Evolutionary conservation across 1,139 yeast genomes (phyloP).

Genomic region (Yamadazyma spencermartinsiae): DNA sequence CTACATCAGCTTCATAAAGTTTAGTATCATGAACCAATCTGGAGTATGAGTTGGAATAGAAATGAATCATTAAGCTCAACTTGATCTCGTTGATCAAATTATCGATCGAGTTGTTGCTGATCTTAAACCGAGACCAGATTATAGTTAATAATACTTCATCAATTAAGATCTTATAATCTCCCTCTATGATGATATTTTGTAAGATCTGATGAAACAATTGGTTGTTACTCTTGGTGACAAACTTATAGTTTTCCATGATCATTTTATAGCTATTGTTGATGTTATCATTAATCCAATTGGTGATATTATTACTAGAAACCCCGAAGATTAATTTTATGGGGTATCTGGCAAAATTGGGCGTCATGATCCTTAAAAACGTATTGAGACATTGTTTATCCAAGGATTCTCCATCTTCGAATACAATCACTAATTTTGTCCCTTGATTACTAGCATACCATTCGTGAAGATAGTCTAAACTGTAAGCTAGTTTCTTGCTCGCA

Average conservation of each 20-base stretch:
- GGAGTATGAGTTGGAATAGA: constrained; percentile 67
- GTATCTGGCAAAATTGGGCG: constrained; percentile 32
- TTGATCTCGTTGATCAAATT: constrained; percentile 54
- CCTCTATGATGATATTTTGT: constrained; percentile 34
- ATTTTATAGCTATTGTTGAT: constrained; percentile 33
- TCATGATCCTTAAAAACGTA: constrained; percentile 48
- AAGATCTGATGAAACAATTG: constrained; percentile 39
- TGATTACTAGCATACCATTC: constrained; percentile 39
- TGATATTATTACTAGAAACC: constrained; percentile 45
- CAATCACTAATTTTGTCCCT: constrained; percentile 31
- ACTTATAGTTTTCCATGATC: constrained; percentile 40
- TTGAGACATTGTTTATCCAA: constrained; percentile 53
- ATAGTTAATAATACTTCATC: constrained; percentile 34
- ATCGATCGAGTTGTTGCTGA: constrained; percentile 53
- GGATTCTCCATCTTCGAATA: constrained; percentile 68
- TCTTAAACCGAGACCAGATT: constrained; percentile 36
- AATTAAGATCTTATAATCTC: constrained; percentile 17
- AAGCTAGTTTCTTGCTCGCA: constrained; percentile 29
- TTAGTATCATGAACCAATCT: constrained; percentile 25
- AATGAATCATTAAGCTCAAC: constrained; percentile 67
- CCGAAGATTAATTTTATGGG: constrained; percentile 55
- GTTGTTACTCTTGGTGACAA: constrained; percentile 44
- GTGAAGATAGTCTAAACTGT: constrained; percentile 53
- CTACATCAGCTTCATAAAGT: constrained; percentile 10
- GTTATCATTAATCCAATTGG: constrained; percentile 38